Base-by-base conservation (phyloP, 805 yeast species). In the Dipodascopsis uninucleata region DNA sequence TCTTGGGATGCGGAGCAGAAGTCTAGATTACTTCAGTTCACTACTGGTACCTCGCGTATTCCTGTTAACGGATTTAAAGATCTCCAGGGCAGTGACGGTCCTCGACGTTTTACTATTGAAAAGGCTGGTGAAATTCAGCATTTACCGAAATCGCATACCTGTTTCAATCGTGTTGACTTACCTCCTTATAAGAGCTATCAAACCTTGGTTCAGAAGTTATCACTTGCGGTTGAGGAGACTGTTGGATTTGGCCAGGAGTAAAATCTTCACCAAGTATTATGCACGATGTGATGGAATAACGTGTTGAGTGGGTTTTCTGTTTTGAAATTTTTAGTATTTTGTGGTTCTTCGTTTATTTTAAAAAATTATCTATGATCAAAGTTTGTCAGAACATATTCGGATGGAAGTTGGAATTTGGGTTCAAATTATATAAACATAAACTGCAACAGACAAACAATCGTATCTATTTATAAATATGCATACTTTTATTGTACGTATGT, bases 61-160 rank as follows among this genome's bases (percentile, higher is more conserved):
- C 99, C 99, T 5, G 98, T 93, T 54, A 93, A 90, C 67, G 99
- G 99, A 31, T 93, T 93, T 76, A 93, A 93, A 67, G 99, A 93
- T 68, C 75, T 93, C 59, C 99, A 93, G 70, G 99, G 98, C 56
- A 85, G 95, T 20, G 98, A 93, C 70, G 99, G 99, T 47, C 99
- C 99, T 42, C 85, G 99, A 76, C 79, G 97, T 64, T 93, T 93
- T 68, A 93, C 99, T 5, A 90, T 93, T 65, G 99, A 93, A 67
- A 89, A 89, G 67, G 97, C 97, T 7, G 98, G 98, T 47, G 97
- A 90, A 65, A 62, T 83, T 26, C 82, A 80, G 61, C 96, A 89
- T 43, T 55, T 93, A 60, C 99, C 99, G 35, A 93, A 93, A 68
- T 86, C 96, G 7, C 98, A 93, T 65, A 93, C 99, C 1, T 90